Base-by-base conservation (phyloP, 2,329 filamentous ascomycete species). In the Zymoseptoria crescenta region DNA sequence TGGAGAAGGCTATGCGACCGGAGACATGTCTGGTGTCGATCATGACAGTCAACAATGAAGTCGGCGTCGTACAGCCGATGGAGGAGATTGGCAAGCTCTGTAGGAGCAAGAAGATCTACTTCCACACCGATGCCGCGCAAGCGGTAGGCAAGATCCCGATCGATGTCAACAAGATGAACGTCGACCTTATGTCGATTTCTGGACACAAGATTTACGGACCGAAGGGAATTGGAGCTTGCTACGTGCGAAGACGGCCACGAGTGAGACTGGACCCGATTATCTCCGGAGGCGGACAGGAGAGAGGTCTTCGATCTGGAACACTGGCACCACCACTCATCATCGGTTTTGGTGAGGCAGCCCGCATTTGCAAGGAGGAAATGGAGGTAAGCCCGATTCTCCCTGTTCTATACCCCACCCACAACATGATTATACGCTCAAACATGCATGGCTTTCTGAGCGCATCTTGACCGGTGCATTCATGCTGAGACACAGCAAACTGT, bases 21-120 rank as follows among this genome's bases (percentile, higher is more conserved):
- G 92, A 97, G 61, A 99, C 94, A 13, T 87, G 85, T 50, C 79
- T 99, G 29, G 92, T 97, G 75, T 96, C 92, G 72, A 89, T 99
- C 75, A 99, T 99, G 94, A 87, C 94, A 0, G 94, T 99, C 70
- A 99, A 99, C 80, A 99, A 99, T 75, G 94, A 99, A 77, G 97
- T 99, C 69, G 94, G 94, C 71, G 94, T 99, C n/a, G 95, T 99
- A 59, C 94, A 99, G 75, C 94, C 94, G 0, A 77, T 99, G 59
- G 89, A 91, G 68, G 85, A 96, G 77, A 99, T 99, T 72, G 94
- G 94, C 70, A 88, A 87, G 76, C 80, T 99, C 13, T 99, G 94
- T 76, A 86, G 94, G 55, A 83, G 85, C 57, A 94, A 90, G 76
- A 96, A 96, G 80, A 81, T 96, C 51, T 99, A 96, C 77, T 99